Evolutionary conservation across 2,329 filamentous ascomycete species (phyloP).

Genomic region (Penicillium oxalicum): DNA sequence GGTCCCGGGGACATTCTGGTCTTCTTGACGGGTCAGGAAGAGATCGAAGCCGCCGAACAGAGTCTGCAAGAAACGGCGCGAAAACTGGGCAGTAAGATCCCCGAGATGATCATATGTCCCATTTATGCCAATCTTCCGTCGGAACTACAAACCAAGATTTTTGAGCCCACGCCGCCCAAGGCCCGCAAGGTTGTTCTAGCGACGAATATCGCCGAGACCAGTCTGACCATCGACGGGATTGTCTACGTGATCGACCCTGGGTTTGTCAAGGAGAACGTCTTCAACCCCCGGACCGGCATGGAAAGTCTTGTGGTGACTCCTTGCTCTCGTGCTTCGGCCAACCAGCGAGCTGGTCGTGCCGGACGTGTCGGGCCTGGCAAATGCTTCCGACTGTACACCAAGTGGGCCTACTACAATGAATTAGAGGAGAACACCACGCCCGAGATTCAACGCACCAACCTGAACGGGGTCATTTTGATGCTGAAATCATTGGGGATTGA

Average conservation of each 20-base stretch:
- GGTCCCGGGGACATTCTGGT: slow-evolving; percentile 84
- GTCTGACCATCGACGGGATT: slow-evolving; percentile 90
- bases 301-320: slow-evolving; percentile 85
- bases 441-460: slow-evolving; percentile 85
- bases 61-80: slow-evolving; percentile 78
- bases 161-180: slow-evolving; percentile 80
- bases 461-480: slow-evolving; percentile 76
- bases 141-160: slow-evolving; percentile 87
- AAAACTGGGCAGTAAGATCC: slow-evolving; percentile 77
- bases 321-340: slow-evolving; percentile 84
- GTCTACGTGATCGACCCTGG: slow-evolving; percentile 94
- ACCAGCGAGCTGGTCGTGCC: slow-evolving; percentile 86
- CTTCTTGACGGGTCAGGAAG: slow-evolving; percentile 92
- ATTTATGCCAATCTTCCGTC: slow-evolving; percentile 93
- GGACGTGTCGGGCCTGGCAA: slow-evolving; percentile 89
- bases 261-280: slow-evolving; percentile 92
- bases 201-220: slow-evolving; percentile 96
- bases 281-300: slow-evolving; percentile 87
- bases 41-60: slow-evolving; percentile 83
- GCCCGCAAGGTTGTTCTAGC: slow-evolving; percentile 87
- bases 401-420: slow-evolving; percentile 90
- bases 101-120: slow-evolving; percentile 82
- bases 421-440: slow-evolving; percentile 87
- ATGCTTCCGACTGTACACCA: slow-evolving; percentile 89
- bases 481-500: slow-evolving; percentile 89